These are phyloP conservation scores for Hymenochaete sp. DNA, from an alignment of 1,284 basidiomycete genomes.

Conservation along the genomic window DNA sequence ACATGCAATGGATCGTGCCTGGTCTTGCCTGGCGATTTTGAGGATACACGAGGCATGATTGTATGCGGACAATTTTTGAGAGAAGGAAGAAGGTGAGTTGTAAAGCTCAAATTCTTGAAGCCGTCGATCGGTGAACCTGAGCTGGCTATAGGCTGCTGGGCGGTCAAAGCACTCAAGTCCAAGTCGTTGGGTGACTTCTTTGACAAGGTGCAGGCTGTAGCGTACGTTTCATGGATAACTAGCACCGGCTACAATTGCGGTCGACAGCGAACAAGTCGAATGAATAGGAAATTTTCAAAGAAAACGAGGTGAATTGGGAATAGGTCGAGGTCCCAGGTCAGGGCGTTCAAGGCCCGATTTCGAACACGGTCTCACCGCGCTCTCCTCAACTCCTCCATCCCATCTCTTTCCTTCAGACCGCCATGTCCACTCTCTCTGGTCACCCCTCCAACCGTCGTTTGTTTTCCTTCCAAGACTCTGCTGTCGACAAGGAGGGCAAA, in stretches of 20 bases:
- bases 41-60: slow-evolving; percentile 52
- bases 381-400: slow-evolving; percentile 6
- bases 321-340: neutral
- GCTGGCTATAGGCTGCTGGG: too few relatives aligned
- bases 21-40: slow-evolving; percentile 41
- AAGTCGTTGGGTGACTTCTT: too few relatives aligned
- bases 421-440: slow-evolving; percentile 2
- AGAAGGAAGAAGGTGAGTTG: neutral
- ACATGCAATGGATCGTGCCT: slow-evolving; percentile 82
- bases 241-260: too few relatives aligned
- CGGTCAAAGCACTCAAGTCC: too few relatives aligned
- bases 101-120: too few relatives aligned
- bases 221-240: too few relatives aligned
- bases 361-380: neutral
- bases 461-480: slow-evolving; percentile 37
- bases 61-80: too few relatives aligned
- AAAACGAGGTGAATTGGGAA: neutral
- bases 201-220: too few relatives aligned
- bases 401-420: neutral
- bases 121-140: too few relatives aligned
- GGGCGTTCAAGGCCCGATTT: neutral
- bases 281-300: neutral
- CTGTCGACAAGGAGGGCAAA: slow-evolving; percentile 64
- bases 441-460: slow-evolving; percentile 16
- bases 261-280: neutral